Evolutionary conservation across 768 basidiomycete genomes (phyloP), one percentile per base, ranked within the genome.

Genomic region (Suillus alpinus): DNA sequence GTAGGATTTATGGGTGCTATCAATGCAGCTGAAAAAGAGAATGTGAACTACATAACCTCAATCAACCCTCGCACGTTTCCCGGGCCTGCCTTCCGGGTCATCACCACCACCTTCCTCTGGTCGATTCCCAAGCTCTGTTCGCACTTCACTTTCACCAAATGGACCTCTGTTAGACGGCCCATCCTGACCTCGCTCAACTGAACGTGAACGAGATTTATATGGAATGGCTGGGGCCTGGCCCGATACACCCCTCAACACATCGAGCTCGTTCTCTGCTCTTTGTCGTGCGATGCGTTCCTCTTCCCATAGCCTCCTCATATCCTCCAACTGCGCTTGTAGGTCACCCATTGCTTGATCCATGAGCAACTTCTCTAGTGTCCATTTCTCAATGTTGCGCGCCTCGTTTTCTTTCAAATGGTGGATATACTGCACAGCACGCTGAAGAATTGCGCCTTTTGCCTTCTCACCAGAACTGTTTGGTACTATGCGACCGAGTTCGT

Each of bases 291-390:
- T 76, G 20, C 88, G 81, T 71, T 93, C 92, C 65, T 91, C 88
- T 57, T 92, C 91, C 87, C 90, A 92, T 69, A 87, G 66, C n/a
- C 88, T 78, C 68, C 89, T 85, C 71, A 89, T 80, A 73, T 93
- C 92, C 67, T 92, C 92, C 12, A 94, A 79, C 70, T 93, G 91
- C 14, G 86, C 84, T 72, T 93, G 91, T 59, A 92, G 75, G 66
- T 92, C 91, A 6, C 89, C 89, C 91, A 92, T 91, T 2, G 91
- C 91, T 74, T 94, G 93, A 68, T 95, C 94, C 89, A 92, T 94
- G 56, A 95, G 77, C 37, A 94, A 71, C 75, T 94, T 94, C 77
- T 96, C 94, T 41, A 96, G 79, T 6, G 93, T 94, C 94, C 94
- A 95, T 69, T 92, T 92, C 70, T 95, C 91, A 62, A 94, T 93